A percentile compares a stretch with the other conserved stretches of the same genome.
These are phyloP conservation scores for Saprolegnia parasitica DNA, from an alignment of 352 stramenopile genomes.

Conservation along the genomic window DNA sequence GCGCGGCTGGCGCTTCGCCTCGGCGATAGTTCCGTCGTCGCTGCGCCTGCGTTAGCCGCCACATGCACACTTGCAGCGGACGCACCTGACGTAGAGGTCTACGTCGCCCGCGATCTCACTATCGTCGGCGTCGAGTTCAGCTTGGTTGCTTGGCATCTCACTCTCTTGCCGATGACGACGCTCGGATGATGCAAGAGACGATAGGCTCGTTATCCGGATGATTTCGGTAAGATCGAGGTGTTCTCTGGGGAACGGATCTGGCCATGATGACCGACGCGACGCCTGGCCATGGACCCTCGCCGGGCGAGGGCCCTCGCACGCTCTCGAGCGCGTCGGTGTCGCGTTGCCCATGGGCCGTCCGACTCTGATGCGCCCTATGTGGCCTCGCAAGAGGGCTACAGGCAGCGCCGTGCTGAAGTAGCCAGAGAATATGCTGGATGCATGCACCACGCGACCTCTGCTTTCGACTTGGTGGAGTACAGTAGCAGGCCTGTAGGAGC, in stretches of 20 bases:
- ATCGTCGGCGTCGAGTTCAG: background rate
- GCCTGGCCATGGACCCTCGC: no score
- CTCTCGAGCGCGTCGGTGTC: no score
- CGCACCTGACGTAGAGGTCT: conserved; percentile 7
- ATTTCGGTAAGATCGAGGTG: background rate
- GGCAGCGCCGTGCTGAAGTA: no score
- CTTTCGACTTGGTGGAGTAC: no score
- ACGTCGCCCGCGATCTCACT: background rate
- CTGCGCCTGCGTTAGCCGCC: background rate
- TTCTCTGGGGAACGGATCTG: background rate
- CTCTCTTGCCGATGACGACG: conserved; percentile 1
- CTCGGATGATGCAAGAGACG: conserved; percentile 1
- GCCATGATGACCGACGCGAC: no score
- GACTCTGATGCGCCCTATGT: no score
- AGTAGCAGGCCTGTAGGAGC: no score
- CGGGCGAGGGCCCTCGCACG: no score
- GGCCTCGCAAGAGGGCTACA: no score
- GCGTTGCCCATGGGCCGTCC: no score
- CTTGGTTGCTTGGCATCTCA: conserved; percentile 5
- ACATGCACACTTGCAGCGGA: background rate
- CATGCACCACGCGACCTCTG: no score
- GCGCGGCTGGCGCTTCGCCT: background rate
- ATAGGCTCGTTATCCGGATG: background rate
- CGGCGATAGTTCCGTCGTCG: conserved; percentile 4
- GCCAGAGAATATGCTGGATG: no score